Conservation (phyloP, 2,329 filamentous ascomycete species). For the Alternaria sp. region DNA sequence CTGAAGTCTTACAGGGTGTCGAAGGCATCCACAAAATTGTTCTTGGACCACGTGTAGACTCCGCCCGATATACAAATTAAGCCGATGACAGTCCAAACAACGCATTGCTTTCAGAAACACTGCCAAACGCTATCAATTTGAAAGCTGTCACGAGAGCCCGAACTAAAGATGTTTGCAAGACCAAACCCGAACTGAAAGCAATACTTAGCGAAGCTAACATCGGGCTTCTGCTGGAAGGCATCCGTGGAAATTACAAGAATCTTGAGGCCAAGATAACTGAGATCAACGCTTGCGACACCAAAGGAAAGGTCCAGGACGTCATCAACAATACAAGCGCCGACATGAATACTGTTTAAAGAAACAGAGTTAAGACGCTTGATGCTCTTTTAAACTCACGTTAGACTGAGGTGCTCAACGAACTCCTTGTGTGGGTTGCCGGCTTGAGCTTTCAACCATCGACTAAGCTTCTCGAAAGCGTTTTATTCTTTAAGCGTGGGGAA, state of each 20-base stretch:
- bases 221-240: slow-evolving; percentile 21
- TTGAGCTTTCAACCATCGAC: background rate
- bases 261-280: slow-evolving; percentile 26
- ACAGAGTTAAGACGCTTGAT: slow-evolving; percentile 12
- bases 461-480: slow-evolving; percentile 23
- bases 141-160: slow-evolving; percentile 15
- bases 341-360: slow-evolving; percentile 6
- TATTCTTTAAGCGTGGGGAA: slow-evolving; percentile 17
- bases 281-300: slow-evolving; percentile 28
- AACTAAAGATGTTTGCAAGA: slow-evolving; percentile 14
- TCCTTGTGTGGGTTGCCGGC: slow-evolving; percentile 27
- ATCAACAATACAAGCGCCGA: slow-evolving; percentile 23
- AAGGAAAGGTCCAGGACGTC: slow-evolving; percentile 21
- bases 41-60: background rate
- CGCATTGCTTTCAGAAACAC: background rate
- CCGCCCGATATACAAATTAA: background rate
- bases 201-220: slow-evolving; percentile 23
- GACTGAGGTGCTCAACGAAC: slow-evolving; percentile 19
- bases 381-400: slow-evolving; percentile 18
- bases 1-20: background rate
- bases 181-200: slow-evolving; percentile 21
- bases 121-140: slow-evolving; percentile 15
- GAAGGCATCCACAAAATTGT: background rate
- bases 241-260: slow-evolving; percentile 20
- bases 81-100: background rate